Evolutionary conservation across 495 filamentous ascomycete species (phyloP), one percentile per base, ranked within the genome.

Genomic region (Penicillium fimorum): DNA sequence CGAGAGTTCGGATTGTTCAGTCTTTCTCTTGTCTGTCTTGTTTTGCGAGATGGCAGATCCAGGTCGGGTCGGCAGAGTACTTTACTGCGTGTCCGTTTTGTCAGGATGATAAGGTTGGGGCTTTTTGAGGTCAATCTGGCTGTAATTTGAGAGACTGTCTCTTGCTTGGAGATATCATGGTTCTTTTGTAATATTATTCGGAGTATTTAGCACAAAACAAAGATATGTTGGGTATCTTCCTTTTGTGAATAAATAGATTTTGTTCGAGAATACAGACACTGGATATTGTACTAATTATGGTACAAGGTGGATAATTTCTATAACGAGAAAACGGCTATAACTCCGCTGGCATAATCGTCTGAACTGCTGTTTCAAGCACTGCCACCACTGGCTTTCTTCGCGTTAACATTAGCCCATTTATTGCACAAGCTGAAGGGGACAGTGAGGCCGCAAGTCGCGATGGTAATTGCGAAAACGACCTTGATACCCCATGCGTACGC

Each of bases 401-500:
- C 30, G 10, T 32, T 32, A 4, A 32, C 30, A 32, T 32, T 32
- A 3, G 30, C 10, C 45, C 55, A 57, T 13, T 54, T 53, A 33
- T 44, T 50, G 22, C 50, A 35, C 7, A 57, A 53, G 32, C 54
- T 57, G 8, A 57, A 22, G 20, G 25, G 17, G 10, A 55, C 8
- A 33, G 50, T 30, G 40, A 55, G 18, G 35, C 59, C 59, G 8
- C 37, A 35, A n/a, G 22, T 10, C 12, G 45, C 55, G 38, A 58
- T 55, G 22, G 46, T 40, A 41, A 62, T 38, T n/a, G 46, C 46
- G 32, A 47, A 62, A 46, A 40, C 18, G 32, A 42, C 47, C 32
- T 58, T 58, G 13, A 62, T 43, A 47, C 55, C 55, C 37, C 18
- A 33, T 32, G 43, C 37, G 20, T 58, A 62, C 22, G 59, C 55